These are phyloP conservation scores for Penicillium fuscoglaucum DNA, from an alignment of 2,329 filamentous ascomycete species.

Conservation along the genomic window DNA sequence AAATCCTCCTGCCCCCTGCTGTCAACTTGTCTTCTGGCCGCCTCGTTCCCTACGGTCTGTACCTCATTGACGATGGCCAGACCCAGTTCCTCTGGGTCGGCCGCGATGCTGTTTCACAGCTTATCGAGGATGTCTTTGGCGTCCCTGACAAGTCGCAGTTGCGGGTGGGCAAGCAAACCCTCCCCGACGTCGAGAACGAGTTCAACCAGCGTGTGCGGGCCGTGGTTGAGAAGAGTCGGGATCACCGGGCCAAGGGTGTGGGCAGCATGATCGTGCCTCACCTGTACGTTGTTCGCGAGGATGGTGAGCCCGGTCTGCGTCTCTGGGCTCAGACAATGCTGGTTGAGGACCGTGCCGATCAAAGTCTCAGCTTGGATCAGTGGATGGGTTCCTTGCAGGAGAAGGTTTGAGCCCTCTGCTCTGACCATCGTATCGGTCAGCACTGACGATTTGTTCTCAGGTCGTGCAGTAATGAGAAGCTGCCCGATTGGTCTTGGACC, in stretches of 20 bases:
- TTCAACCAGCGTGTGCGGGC: slow-evolving; percentile 93
- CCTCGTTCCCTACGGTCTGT: slow-evolving; percentile 85
- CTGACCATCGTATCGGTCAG: slow-evolving; percentile 6
- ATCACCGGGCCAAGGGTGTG: slow-evolving; percentile 81
- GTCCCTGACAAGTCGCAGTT: slow-evolving; percentile 78
- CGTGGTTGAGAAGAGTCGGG: slow-evolving; percentile 87
- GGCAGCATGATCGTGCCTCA: slow-evolving; percentile 92
- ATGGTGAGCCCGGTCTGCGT: slow-evolving; percentile 91
- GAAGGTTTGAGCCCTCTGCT: slow-evolving; percentile 66
- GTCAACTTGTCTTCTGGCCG: slow-evolving; percentile 85
- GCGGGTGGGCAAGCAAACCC: slow-evolving; percentile 83
- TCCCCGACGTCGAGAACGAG: slow-evolving; percentile 89
- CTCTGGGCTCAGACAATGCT: slow-evolving; percentile 96
- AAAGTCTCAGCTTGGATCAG: slow-evolving; percentile 87
- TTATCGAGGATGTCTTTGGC: slow-evolving; percentile 88
- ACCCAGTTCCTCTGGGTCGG: slow-evolving; percentile 98
- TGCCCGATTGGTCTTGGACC: neutral
- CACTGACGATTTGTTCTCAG: slow-evolving; percentile 13
- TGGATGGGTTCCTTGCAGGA: slow-evolving; percentile 91
- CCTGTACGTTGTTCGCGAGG: slow-evolving; percentile 89
- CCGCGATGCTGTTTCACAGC: slow-evolving; percentile 84
- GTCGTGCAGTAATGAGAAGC: slow-evolving; percentile 13
- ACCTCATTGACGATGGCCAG: slow-evolving; percentile 95
- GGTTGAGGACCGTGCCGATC: slow-evolving; percentile 91
- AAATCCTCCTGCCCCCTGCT: slow-evolving; percentile 82